phyloP scores from a whole-genome alignment of 2,329 filamentous ascomycete genomes.

The Phyllosticta citrichinensis region DNA sequence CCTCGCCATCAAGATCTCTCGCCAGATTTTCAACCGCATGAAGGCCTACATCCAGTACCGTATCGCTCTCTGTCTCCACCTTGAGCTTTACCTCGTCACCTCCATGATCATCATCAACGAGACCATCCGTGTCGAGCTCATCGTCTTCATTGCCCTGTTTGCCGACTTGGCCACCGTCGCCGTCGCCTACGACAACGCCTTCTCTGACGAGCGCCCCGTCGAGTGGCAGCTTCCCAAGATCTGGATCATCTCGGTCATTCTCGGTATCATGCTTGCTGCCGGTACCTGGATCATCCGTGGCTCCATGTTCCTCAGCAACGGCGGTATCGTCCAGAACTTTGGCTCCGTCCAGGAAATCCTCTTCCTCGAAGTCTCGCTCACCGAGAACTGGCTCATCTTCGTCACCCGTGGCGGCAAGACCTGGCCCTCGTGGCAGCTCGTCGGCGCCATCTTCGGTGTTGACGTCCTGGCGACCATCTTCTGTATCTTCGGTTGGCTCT shows the following conservation, averaged over 20 bases:
- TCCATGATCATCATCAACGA: conserved; percentile 75
- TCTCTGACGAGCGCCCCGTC: conserved; percentile 64
- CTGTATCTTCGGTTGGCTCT: conserved; percentile 65
- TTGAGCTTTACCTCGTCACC: conserved; percentile 67
- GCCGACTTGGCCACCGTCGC: conserved; percentile 71
- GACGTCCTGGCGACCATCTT: conserved; percentile 64
- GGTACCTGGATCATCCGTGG: conserved; percentile 67
- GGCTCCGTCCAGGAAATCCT: conserved; percentile 63
- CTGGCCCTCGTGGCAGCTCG: conserved; percentile 64
- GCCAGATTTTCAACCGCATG: conserved; percentile 70
- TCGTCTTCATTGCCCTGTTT: conserved; percentile 72
- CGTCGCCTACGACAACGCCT: conserved; percentile 69
- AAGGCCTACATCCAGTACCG: conserved; percentile 70
- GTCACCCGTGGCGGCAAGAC: conserved; percentile 54
- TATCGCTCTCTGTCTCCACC: conserved; percentile 63
- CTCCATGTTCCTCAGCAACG: conserved; percentile 56
- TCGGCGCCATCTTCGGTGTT: conserved; percentile 60
- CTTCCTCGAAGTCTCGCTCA: conserved; percentile 43
- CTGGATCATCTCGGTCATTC: conserved; percentile 63
- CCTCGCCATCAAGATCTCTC: conserved; percentile 62
- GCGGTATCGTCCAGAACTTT: conserved; percentile 66
- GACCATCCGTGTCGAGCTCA: conserved; percentile 60
- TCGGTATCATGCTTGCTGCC: conserved; percentile 57
- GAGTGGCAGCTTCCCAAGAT: conserved; percentile 77
- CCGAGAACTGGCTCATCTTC: conserved; percentile 47